Base-by-base conservation (phyloP, 2,329 filamentous ascomycete species). In the Grosmannia huntii region DNA sequence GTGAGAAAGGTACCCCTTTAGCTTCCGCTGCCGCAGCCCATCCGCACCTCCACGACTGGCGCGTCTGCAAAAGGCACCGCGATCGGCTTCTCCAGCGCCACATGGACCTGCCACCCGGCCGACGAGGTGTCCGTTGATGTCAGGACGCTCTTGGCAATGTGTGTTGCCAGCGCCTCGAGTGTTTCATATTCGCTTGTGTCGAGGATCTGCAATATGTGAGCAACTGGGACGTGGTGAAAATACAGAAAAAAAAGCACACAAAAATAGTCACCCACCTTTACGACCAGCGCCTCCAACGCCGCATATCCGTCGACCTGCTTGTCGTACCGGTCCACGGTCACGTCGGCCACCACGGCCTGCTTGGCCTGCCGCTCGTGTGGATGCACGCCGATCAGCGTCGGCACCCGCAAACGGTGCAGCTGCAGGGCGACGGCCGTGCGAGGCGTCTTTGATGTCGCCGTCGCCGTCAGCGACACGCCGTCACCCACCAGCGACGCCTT, bases 31-130 rank as follows among this genome's bases (percentile, higher is more conserved):
- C 19, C 25, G 53, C 31, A 27, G 11, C 64, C 33, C 68, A 62
- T 58, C 14, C 59, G 64, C 53, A 85, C 75, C 68, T 89, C 85
- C 6, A 90, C 82, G 5, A 78, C 76, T 0, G 87, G 85, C 12
- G 83, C 84, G 62, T 89, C 86, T 2, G 87, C 87, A 64, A 86
- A 81, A 0, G 83, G 79, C 23, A 90, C 84, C 0, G 87, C 87
- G 14, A 85, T 82, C 3, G 87, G 87, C 72, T 90, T 90, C 69
- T 84, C 83, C 56, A 90, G 72, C 27, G 74, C 73, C 44, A 90
- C 76, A 60, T 75, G 78, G 55, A 90, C 72, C 59, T 75, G 75
- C 70, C 79, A 78, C 16, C 73, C 72, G 25, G 73, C 66, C 49
- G 74, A 53, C 10, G 69, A 44, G 67, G 67, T 68, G 3, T 44